Base-by-base conservation (phyloP, 2,329 filamentous ascomycete species). In the Penicillium psychrosexuale region DNA sequence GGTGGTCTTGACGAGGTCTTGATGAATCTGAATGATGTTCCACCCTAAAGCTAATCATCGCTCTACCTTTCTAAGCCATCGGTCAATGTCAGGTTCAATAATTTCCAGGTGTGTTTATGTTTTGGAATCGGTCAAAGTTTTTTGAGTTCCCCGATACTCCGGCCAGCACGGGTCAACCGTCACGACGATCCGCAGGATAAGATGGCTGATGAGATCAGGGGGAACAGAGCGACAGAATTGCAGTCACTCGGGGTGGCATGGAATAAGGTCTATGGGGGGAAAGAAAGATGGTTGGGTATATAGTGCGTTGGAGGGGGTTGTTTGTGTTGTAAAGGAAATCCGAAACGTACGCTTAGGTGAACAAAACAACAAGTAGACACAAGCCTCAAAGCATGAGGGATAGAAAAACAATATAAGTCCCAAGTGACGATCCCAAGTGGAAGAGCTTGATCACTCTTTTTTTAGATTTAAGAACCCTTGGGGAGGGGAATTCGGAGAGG, bases 31-130 rank as follows among this genome's bases (percentile, higher is more conserved):
- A 71, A 67, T 69, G 69, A 64, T 73, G 69, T 72, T 73, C 68
- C 70, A 71, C 71, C 69, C 70, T 70, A 69, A 72, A 67, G 71
- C 72, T 74, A 71, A 72, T 73, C 72, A 74, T 74, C 70, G 70
- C 72, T 74, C 71, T 73, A 68, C 67, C 65, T 72, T 68, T 65
- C 63, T 67, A 61, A 55, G 60, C 58, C 50, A 65, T 65, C 57
- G 54, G 66, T 71, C 66, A 72, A 68, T 57, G 55, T 54, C 37
- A 67, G 57, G 56, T 54, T 31, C 30, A 48, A 39, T 47, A 24
- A 31, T 30, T 33, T 7, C 43, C 17, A 19, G 31, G 28, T 39
- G 39, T 43, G n/a, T 50, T 42, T 42, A 22, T 43, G 37, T 33
- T 45, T 39, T 22, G 6, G 11, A 28, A 31, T 39, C 51, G 17